A percentile compares a stretch with the other conserved stretches of the same genome.
These are phyloP conservation scores for Macrolepiota fuliginosa DNA, from an alignment of 768 basidiomycete genomes.

Conservation along the genomic window DNA sequence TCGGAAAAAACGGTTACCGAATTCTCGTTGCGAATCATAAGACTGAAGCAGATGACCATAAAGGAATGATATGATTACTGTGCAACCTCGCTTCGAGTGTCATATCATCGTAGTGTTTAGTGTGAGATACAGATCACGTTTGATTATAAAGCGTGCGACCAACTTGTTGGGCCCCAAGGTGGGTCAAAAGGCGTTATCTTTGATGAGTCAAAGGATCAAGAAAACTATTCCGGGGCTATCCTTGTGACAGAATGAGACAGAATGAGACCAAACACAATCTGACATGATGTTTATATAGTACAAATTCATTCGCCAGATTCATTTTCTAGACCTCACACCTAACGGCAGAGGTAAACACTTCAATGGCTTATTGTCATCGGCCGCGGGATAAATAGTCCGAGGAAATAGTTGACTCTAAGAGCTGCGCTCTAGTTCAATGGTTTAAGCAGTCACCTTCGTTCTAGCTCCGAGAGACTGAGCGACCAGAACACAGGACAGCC, in stretches of 20 bases:
- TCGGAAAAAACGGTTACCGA: too few relatives aligned
- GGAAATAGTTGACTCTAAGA: background rate
- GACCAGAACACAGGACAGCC: too few relatives aligned
- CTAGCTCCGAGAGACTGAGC: too few relatives aligned
- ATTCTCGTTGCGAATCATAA: too few relatives aligned
- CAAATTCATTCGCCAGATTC: background rate
- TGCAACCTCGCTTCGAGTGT: background rate
- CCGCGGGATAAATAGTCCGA: background rate
- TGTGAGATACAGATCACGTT: background rate
- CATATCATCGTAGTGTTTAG: background rate
- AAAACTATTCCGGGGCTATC: background rate
- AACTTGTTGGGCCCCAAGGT: background rate
- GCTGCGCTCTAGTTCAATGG: too few relatives aligned
- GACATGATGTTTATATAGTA: background rate
- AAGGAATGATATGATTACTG: background rate
- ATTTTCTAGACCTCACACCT: background rate
- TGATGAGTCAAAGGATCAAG: background rate
- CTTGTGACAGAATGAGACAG: background rate
- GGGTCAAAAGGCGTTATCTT: background rate
- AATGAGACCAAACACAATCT: background rate
- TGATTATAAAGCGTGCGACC: background rate
- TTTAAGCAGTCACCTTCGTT: too few relatives aligned
- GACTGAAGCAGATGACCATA: background rate
- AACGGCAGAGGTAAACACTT: background rate
- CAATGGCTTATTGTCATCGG: background rate